Conservation (phyloP, 2,329 filamentous ascomycete species). For the Coleophoma cylindrospora region DNA sequence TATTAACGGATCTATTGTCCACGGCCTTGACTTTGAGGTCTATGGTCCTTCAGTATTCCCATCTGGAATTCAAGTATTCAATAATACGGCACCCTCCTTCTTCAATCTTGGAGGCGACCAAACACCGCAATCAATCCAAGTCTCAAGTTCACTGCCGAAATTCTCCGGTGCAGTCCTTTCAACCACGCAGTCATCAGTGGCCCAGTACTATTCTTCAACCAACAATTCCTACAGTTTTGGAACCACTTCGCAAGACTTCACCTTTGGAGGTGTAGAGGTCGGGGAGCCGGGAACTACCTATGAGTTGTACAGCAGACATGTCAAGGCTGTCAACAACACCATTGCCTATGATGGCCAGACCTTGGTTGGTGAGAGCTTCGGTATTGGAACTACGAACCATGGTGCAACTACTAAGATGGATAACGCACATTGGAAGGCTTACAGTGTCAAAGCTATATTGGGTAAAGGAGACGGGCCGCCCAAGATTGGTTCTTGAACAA, state of each 20-base stretch:
- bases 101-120: neutral
- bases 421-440: too few species aligned
- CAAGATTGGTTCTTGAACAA: too few species aligned
- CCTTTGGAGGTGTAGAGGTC: neutral
- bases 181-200: neutral
- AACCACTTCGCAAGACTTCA: neutral
- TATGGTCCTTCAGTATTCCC: neutral
- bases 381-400: neutral
- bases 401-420: neutral
- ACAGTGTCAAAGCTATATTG: too few species aligned
- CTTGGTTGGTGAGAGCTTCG: neutral
- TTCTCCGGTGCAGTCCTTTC: neutral
- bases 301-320: neutral
- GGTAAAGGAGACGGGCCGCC: too few species aligned
- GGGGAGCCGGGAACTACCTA: neutral
- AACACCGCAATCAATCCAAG: neutral
- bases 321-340: neutral
- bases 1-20: neutral
- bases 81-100: neutral
- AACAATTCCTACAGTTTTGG: neutral
- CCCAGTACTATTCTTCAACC: neutral
- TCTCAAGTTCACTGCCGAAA: neutral
- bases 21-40: neutral
- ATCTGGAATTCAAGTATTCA: neutral
- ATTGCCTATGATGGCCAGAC: neutral